phyloP scores from a whole-genome alignment of 176 grass and related monocot species.

The Carex littledalei region DNA sequence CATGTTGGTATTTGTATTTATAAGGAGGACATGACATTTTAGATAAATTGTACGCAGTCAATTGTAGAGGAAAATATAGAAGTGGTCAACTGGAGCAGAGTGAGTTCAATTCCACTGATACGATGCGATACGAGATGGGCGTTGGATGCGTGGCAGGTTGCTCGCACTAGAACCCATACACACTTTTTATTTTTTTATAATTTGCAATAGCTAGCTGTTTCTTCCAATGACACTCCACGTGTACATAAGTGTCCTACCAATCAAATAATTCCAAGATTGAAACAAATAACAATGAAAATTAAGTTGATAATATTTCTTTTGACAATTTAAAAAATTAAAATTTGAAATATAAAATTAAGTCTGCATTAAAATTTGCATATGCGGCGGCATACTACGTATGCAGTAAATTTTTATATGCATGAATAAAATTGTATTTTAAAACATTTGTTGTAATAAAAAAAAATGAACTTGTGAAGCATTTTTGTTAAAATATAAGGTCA shows the following conservation, averaged over 20 bases:
- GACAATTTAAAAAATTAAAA: too few relatives aligned
- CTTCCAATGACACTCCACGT: background rate
- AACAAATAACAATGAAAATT: too few relatives aligned
- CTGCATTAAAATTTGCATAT: too few relatives aligned
- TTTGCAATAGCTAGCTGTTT: background rate
- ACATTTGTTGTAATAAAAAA: too few relatives aligned
- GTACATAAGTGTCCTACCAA: background rate
- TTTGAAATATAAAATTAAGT: too few relatives aligned
- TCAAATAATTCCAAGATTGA: too few relatives aligned
- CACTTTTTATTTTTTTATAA: background rate
- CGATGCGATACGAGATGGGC: background rate
- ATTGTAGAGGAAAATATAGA: background rate
- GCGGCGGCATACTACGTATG: too few relatives aligned
- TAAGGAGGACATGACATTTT: background rate
- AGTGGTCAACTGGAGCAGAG: background rate
- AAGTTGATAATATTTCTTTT: too few relatives aligned
- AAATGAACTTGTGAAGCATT: background rate
- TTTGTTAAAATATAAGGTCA: background rate
- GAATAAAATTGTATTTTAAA: too few relatives aligned
- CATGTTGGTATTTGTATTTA: too few relatives aligned
- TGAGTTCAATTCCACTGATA: background rate
- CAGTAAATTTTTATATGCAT: too few relatives aligned
- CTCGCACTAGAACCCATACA: background rate
- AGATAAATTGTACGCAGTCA: background rate
- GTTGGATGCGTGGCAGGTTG: background rate